Evolutionary conservation across 108 stramenopile species (phyloP), one percentile per base, ranked within the genome.

Genomic region (Nannochloropsis gaditana): DNA sequence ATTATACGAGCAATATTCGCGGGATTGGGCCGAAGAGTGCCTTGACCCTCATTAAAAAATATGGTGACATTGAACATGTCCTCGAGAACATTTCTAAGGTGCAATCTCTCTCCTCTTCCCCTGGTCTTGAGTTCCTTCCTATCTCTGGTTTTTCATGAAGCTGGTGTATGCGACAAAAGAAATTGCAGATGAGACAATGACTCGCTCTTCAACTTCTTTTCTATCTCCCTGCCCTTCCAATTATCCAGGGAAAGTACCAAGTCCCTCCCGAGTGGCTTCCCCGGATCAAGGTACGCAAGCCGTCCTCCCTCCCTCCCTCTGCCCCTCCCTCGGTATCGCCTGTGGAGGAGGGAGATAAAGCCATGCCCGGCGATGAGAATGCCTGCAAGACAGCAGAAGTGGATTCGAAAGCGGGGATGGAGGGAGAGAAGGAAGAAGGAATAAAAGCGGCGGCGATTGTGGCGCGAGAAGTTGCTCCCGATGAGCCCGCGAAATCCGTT

Each of bases 21-120:
- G 97, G 97, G 79, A 94, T 99, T 42, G 99, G 99, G 42, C 99
- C 99, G 19, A 98, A 98, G 88, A 98, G 96, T 44, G 98, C 98
- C 9, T 89, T 98, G 47, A 96, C 95, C 84, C 90, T 97, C 44
- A 95, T 99, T 81, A 80, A n/a, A 5, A 85, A 89, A 87, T 85
- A 89, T 45, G 83, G 87, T 44, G 87, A 82, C 79, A 96, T 99
- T 86, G 99, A 98, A 86, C 90, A 88, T 8, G 94, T 97, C 80
- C 82, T 99, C 86, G 87, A 92, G 81, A 81, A 88, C 45, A 83
- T 97, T 9, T 91, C 94, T 85, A 88, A 92, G 59, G 91, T 93
- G 17, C 97, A 96, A 86, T 93, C 94, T 88, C 86, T 84, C 9
- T 90, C 97, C 9, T 97, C 98, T 0, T 92, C 91, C 45, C 88